Conservation (phyloP, 2,329 filamentous ascomycete species). For the Macrophomina tecta region DNA sequence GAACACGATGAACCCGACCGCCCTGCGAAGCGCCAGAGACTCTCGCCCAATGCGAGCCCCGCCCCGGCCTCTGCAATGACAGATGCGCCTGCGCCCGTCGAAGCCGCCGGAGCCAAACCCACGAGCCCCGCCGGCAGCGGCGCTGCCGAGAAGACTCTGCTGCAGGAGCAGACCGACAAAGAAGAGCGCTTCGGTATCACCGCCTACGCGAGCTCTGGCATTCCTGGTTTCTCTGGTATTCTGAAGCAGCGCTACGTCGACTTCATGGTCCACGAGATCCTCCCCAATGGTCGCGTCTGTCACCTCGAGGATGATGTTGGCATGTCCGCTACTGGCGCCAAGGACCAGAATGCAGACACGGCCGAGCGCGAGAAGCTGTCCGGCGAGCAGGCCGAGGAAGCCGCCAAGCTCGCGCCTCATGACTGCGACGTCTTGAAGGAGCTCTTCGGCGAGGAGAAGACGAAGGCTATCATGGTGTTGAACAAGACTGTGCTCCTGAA, state of each 20-base stretch:
- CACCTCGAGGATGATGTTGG: constrained; percentile 65
- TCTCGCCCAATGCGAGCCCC: constrained; percentile 7
- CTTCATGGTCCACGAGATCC: constrained; percentile 90
- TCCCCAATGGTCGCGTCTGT: constrained; percentile 74
- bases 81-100: constrained; percentile 5
- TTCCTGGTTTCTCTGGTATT: constrained; percentile 66
- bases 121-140: background rate
- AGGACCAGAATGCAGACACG: constrained; percentile 29
- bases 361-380: constrained; percentile 29
- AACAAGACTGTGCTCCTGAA: constrained; percentile 60
- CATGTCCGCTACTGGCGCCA: constrained; percentile 5
- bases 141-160: background rate
- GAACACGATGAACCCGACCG: constrained; percentile 6
- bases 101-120: background rate
- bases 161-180: constrained; percentile 33
- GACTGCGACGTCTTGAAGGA: constrained; percentile 46
- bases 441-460: constrained; percentile 60
- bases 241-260: constrained; percentile 83
- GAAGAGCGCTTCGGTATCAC: constrained; percentile 64
- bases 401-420: constrained; percentile 43
- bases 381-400: constrained; percentile 26
- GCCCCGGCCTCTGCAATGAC: background rate
- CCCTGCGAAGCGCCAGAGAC: constrained; percentile 21
- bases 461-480: constrained; percentile 60
- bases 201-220: constrained; percentile 64